phyloP scores from a whole-genome alignment of 176 grass and related monocot genomes.

The Musa beccarii region DNA sequence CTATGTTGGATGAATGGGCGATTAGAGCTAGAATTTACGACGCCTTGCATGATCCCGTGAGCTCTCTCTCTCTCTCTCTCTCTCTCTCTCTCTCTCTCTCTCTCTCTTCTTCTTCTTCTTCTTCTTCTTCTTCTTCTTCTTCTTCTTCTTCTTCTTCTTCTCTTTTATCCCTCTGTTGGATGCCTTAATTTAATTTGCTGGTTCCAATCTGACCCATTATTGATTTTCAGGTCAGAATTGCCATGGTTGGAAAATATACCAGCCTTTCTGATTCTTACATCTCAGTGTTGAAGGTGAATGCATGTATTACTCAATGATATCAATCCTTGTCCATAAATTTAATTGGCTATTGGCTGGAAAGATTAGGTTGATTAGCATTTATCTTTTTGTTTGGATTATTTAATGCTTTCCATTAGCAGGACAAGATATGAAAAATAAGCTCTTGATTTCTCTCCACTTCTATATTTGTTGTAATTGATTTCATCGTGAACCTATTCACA shows the following conservation, averaged over 20 bases:
- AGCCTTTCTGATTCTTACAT: constrained; percentile 45
- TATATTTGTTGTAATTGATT: constrained; percentile 8
- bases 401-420: neutral
- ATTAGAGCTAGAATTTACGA: constrained; percentile 27
- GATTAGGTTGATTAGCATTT: neutral
- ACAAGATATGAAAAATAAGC: neutral
- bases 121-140: neutral
- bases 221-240: constrained; percentile 37
- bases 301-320: no score
- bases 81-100: no score
- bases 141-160: neutral
- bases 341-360: neutral
- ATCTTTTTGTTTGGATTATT: neutral
- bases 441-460: neutral
- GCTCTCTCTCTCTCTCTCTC: constrained; percentile 5
- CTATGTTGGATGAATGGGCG: constrained; percentile 35
- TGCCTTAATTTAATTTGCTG: neutral
- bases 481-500: constrained; percentile 29
- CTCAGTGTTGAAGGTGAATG: constrained; percentile 37
- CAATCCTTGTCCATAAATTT: neutral
- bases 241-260: constrained; percentile 50
- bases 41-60: constrained; percentile 34
- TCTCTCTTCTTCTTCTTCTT: neutral
- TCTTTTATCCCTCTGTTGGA: neutral
- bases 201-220: neutral